Base-by-base conservation (phyloP, 495 filamentous ascomycete genomes). In the Penicillium subrubescens region DNA sequence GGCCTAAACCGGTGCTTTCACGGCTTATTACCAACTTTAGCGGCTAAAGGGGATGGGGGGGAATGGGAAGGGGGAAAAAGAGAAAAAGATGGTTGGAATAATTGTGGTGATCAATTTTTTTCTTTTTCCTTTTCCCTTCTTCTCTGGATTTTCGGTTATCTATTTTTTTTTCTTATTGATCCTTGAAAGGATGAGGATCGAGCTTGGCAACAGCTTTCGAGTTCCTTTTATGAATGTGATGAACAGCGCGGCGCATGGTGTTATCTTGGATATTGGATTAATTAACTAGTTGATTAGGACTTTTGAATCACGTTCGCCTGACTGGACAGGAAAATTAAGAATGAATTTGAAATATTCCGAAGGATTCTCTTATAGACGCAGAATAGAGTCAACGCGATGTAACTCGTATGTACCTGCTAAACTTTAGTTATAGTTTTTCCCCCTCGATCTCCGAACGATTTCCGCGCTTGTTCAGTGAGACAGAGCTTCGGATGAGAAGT, bases 21-120 rank as follows among this genome's bases (percentile, higher is more conserved):
- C 72, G 72, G 55, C 48, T 82, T 53, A 74, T 82, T 46, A 82
- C 79, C 56, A 79, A 79, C 61, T 75, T 82, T n/a, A n/a, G n/a
- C 56, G 59, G 68, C 43, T 72, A 59, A 48, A 48, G 21, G 23
- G 43, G 19, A 11, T 3, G 8, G n/a, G 11, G 43, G 21, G 14
- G 31, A 48, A 44, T 12, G 5, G 19, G 23, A 6, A 44, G 10
- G 10, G 67, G 35, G 31, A 17, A 41, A 17, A 15, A 41, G 5
- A 41, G 37, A 41, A n/a, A 69, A 41, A 37, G 27, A 52, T 31
- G 53, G 58, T 17, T 39, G 34, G 39, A 56, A 57, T 65, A 46
- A 48, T 46, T 59, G 33, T 25, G 65, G 62, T 67, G 31, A 41
- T 15, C 25, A 23, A 23, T 48, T 56, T 50, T 14, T 48, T 41